Evolutionary conservation across 2,329 filamentous ascomycete genomes (phyloP).

Genomic region (Fusarium sp.): DNA sequence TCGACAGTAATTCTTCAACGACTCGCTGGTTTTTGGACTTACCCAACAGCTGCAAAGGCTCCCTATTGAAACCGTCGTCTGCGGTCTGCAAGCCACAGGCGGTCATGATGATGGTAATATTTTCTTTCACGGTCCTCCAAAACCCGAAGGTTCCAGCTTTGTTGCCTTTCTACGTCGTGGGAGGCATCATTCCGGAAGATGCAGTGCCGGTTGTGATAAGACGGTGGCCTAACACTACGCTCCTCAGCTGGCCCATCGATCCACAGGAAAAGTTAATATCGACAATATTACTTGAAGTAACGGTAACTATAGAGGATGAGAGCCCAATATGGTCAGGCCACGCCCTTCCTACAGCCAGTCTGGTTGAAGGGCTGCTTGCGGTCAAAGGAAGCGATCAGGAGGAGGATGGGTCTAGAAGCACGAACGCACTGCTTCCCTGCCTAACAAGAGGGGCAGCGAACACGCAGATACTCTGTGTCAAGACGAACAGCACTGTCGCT

Average conservation of each 20-base stretch:
- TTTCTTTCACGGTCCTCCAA: background rate
- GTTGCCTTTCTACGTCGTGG: background rate
- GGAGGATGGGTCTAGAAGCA: too few species aligned
- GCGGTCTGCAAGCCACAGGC: background rate
- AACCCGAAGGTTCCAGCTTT: background rate
- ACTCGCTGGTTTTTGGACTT: background rate
- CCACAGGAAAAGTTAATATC: rapidly evolving
- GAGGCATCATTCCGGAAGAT: background rate
- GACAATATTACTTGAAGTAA: background rate
- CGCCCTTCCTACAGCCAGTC: too few species aligned
- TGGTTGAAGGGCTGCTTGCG: too few species aligned
- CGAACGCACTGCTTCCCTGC: too few species aligned
- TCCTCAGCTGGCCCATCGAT: background rate
- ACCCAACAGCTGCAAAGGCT: too few species aligned
- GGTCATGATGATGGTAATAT: too few species aligned
- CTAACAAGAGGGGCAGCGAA: too few species aligned
- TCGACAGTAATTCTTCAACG: background rate
- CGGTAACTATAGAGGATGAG: background rate
- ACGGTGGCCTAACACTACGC: background rate
- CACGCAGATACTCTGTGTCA: too few species aligned
- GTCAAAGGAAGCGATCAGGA: too few species aligned
- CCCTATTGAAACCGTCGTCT: background rate
- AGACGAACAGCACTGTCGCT: too few species aligned
- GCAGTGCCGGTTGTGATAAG: background rate
- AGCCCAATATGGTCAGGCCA: too few species aligned